Base-by-base conservation (phyloP, 1,284 basidiomycete species). In the Cutaneotrichosporon cavernicola region DNA sequence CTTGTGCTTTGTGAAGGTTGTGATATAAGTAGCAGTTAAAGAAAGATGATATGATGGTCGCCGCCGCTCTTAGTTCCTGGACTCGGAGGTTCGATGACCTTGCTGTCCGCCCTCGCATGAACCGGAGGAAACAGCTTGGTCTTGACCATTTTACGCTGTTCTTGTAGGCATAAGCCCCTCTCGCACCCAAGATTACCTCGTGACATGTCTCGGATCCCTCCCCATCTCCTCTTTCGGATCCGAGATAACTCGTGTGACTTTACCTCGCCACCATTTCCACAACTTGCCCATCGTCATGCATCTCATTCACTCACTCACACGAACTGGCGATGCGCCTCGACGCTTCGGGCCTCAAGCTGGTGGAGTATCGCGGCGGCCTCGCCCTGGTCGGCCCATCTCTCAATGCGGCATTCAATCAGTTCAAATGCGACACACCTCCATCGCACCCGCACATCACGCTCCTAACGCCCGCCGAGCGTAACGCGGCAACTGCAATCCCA, bases 341-440 rank as follows among this genome's bases (percentile, higher is more conserved):
- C 53, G 8, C 60, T 4, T 5, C 55, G 2, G 43, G 31, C 34
- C 55, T 56, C 32, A 38, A 11, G 22, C n/a, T 61, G 5, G 21
- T 10, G 14, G 55, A 56, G 34, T 65, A 68, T 36, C 57, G 56
- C 22, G 66, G 66, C 22, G 46, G 60, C 5, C 18, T 68, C 22
- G 66, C 64, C 8, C 58, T 68, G 30, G 16, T 63, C 49, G 66
- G 66, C 21, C 57, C 49, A 5, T 31, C 52, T 4, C 58, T 68
- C 50, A 21, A 30, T 30, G 8, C 38, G 5, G 64, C 53, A 11
- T 55, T 21, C 52, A 16, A 30, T 7, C 32, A 36, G 10, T 36
- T 50, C 34, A 26, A 18, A 43, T n/a, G 34, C 18, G 60, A 13
- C 1, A 16, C 46, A 9, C 40, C 40, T 8, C 13, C 21, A 4